Conservation (phyloP, 176 grass and related monocot genomes). For the Musa troglodytarum region DNA sequence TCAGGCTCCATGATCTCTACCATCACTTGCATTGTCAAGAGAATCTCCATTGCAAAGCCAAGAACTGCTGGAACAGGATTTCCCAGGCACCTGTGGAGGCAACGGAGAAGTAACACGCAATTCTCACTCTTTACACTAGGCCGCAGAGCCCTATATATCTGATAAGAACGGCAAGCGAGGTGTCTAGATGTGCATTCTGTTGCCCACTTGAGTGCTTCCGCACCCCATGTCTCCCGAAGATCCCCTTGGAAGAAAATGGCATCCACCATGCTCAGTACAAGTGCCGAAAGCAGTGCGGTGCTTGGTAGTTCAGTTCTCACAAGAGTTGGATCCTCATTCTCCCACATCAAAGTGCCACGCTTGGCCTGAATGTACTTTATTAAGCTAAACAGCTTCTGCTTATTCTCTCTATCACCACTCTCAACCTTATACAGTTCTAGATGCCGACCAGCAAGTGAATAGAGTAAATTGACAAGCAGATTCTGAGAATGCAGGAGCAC, state of each 20-base stretch:
- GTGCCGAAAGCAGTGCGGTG: conserved; percentile 69
- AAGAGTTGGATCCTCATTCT: conserved; percentile 91
- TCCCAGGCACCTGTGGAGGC: conserved; percentile 50
- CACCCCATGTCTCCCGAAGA: conserved; percentile 91
- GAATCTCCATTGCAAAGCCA: conserved; percentile 90
- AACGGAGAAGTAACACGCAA: conserved; percentile 83
- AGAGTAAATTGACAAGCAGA: conserved; percentile 93
- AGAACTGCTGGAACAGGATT: conserved; percentile 78
- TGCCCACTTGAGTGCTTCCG: conserved; percentile 96
- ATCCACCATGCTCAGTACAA: conserved; percentile 96
- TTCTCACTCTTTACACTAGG: conserved; percentile 90
- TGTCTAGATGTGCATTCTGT: conserved; percentile 94
- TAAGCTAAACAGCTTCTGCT: conserved; percentile 88
- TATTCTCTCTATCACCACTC: conserved; percentile 80
- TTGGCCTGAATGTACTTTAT: conserved; percentile 99
- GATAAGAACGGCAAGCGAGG: conserved; percentile 80
- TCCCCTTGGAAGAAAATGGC: conserved; percentile 98
- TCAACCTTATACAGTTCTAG: conserved; percentile 93
- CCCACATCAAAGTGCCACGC: conserved; percentile 96
- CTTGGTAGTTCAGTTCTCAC: conserved; percentile 68
- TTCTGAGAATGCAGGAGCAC: conserved; percentile 96
- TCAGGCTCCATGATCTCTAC: conserved; percentile 92
- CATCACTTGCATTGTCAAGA: conserved; percentile 94
- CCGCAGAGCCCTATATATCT: conserved; percentile 90
- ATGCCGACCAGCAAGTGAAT: conserved; percentile 88